Base-by-base conservation (phyloP, 345 rosid genomes). In the Ceriops decandra region DNA sequence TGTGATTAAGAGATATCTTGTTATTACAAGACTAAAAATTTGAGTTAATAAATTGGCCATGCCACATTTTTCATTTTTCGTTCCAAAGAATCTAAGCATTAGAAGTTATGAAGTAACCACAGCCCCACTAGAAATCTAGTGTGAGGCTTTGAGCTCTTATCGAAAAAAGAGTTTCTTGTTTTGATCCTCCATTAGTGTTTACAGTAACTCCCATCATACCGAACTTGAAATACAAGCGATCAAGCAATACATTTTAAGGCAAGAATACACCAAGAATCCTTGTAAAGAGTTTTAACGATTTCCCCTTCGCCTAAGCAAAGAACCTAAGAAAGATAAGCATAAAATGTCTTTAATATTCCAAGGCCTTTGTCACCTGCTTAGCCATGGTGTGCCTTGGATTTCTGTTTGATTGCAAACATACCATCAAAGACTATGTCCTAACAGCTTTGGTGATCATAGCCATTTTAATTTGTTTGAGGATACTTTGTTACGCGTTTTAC, bases 301-400 rank as follows among this genome's bases (percentile, higher is more conserved):
- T 58, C 5, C 13, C 19, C 9, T 47, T 57, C 46, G 20, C 13
- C 31, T 52, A 69, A 70, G 65, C 54, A 72, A 66, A 58, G 72
- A 56, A 68, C 61, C 62, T 20, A 15, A 60, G n/a, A 10, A 20
- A 49, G 38, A 60, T 8, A 17, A 13, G 33, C 1, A 13, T 30
- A 2, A 42, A 42, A 42, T 42, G 49, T 13, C 16, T 42, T 42
- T 13, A 11, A 42, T 0, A 42, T 42, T 42, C 16, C 17, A 3
- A 2, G 17, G 15, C 17, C 49, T 42, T 15, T 13, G 49, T 42
- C 19, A 21, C 52, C 26, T 19, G 60, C 53, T 59, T 21, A 63
- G 46, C 69, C 52, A 85, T 85, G 86, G 80, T 81, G 47, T 83
- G 86, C 21, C 67, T 74, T 16, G 79, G 79, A 53, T 30, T 72